Evolutionary conservation across 495 filamentous ascomycete species (phyloP), one percentile per base, ranked within the genome.

Genomic region (Friedmanniomyces endolithicus): DNA sequence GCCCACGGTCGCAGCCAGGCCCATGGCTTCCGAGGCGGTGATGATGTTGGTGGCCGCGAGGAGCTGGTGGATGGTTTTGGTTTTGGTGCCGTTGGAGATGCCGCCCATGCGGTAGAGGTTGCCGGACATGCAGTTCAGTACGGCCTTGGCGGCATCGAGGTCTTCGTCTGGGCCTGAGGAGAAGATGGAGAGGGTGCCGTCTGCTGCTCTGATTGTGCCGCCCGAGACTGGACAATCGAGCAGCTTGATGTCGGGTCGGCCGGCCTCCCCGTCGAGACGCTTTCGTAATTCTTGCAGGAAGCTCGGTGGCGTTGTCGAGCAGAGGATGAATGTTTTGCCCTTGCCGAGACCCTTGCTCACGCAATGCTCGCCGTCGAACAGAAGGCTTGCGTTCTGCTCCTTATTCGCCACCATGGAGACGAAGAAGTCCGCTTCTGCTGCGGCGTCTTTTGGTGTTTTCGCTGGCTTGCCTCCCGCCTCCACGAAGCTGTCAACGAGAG

Each of bases 1-100:
- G 0, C 86, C 84, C 35, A 87, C 68, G 14, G 75, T 73, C 37
- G 77, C 81, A 11, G 84, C 86, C 46, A 90, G 78, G 0, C 84
- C 86, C 77, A 86, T 77, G 1, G 77, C 81, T 67, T 92, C 87
- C 60, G 80, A 82, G 12, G 80, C 75, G 9, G 82, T 77, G 1
- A 84, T 73, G 60, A 92, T 89, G 56, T 88, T 80, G 52, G 84
- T 82, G 0, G 80, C 86, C 0, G 86, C 87, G 11, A 89, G 74
- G 17, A 92, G 80, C 66, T 92, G 87, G 67, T 90, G 86, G 48
- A 85, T 80, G 78, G 88, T 87, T 69, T 92, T 92, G 76, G 88
- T 85, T 63, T 89, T 90, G 59, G 82, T 87, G n/a, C 87, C 86
- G 0, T 80, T 80, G 4, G 85, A 85, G 48, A 89, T 71, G 2